A percentile compares a stretch with the other conserved stretches of the same genome.
Evolutionary conservation across 805 yeast genomes (phyloP).

Genomic region (Candida argentea): DNA sequence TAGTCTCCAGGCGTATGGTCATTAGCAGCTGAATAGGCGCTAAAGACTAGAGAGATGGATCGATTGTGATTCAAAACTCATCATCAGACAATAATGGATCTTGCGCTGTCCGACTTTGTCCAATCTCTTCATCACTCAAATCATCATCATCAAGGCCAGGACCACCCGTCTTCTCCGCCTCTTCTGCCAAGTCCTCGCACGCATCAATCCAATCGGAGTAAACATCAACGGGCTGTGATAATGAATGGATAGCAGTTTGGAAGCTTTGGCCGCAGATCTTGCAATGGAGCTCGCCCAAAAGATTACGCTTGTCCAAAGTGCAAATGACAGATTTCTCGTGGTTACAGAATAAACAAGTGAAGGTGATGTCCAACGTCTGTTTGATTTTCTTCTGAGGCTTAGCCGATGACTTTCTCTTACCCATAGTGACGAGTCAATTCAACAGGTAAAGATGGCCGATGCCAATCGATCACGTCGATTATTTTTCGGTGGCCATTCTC

Average conservation of each 20-base stretch:
- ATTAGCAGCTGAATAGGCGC: constrained; percentile 1
- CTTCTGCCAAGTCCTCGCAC: constrained; percentile 78
- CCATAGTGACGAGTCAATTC: constrained; percentile 31
- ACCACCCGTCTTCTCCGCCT: constrained; percentile 24
- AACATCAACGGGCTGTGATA: constrained; percentile 86
- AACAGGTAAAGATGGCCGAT: not conserved
- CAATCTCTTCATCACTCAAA: constrained; percentile 24
- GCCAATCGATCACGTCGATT: no score
- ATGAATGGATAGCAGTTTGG: constrained; percentile 76
- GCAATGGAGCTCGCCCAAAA: constrained; percentile 77
- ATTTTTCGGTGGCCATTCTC: no score
- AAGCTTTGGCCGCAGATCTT: constrained; percentile 92
- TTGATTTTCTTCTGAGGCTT: constrained; percentile 73
- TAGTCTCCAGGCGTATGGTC: constrained; percentile 1
- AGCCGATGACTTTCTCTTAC: constrained; percentile 75
- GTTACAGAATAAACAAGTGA: constrained; percentile 89
- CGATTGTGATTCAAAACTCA: constrained; percentile 11
- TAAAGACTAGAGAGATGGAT: not conserved
- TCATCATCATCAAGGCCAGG: constrained; percentile 19
- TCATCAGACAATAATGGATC: constrained; percentile 21
- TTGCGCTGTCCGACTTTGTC: constrained; percentile 10
- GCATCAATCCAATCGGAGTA: constrained; percentile 99
- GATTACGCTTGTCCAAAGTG: constrained; percentile 74
- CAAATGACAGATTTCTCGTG: constrained; percentile 90
- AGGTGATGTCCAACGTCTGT: constrained; percentile 69